phyloP scores from a whole-genome alignment of 768 basidiomycete species.

The Boletus rufocinnamomeus region DNA sequence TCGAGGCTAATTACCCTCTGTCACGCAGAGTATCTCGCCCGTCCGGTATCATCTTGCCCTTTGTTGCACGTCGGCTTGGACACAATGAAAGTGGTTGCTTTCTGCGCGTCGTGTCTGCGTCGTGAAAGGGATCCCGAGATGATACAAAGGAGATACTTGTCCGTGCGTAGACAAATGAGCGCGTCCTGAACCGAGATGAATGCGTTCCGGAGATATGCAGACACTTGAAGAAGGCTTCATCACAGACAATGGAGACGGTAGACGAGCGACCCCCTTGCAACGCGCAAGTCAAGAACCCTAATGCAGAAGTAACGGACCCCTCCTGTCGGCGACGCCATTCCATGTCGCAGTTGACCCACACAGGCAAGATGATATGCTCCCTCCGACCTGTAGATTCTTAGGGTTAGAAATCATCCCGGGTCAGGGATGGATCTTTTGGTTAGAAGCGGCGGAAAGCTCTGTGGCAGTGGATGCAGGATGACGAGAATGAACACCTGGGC shows the following conservation, averaged over 20 bases:
- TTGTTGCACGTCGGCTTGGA: constrained; percentile 27
- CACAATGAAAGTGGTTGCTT: constrained; percentile 28
- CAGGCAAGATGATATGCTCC: constrained; percentile 32
- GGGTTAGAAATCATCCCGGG: constrained; percentile 60
- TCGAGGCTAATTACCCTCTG: constrained; percentile 9
- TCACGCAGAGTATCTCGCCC: constrained; percentile 39
- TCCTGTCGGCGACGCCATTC: constrained; percentile 24
- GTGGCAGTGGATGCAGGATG: constrained; percentile 32
- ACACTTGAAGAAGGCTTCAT: constrained; percentile 40
- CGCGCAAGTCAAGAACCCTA: constrained; percentile 13
- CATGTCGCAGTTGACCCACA: constrained; percentile 24
- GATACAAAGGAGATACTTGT: constrained; percentile 50
- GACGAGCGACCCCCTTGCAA: constrained; percentile 22
- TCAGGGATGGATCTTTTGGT: constrained; percentile 55
- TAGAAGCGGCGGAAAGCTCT: constrained; percentile 37
- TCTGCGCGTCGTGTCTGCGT: constrained; percentile 25
- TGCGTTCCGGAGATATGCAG: constrained; percentile 59
- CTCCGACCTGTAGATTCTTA: constrained; percentile 44
- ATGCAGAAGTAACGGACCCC: constrained; percentile 9
- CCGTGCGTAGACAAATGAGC: constrained; percentile 28
- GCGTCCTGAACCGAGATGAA: constrained; percentile 27
- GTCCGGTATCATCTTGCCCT: constrained; percentile 55
- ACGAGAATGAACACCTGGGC: constrained; percentile 48
- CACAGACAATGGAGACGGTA: constrained; percentile 31
- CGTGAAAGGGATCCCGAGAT: constrained; percentile 53